Evolutionary conservation across 768 basidiomycete species (phyloP).

Genomic region (Pisolithus microcarpus): DNA sequence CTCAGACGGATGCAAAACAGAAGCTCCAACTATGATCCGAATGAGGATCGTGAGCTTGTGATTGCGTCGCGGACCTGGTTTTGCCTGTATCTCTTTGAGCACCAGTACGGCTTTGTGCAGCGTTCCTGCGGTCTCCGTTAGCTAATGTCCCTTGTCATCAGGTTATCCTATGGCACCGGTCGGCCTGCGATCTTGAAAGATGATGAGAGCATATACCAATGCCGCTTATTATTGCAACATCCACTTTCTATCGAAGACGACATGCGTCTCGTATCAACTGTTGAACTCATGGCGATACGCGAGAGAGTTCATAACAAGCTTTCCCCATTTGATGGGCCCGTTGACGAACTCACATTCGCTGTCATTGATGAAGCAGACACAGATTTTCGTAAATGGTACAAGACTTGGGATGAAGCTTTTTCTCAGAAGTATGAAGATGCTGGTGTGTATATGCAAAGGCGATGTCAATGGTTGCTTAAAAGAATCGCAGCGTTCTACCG

Average conservation of each 20-base stretch:
- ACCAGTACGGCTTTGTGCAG: constrained; percentile 56
- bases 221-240: constrained; percentile 73
- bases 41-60: constrained; percentile 71
- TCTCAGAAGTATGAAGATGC: constrained; percentile 80
- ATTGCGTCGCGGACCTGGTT: constrained; percentile 87
- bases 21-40: constrained; percentile 39
- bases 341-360: constrained; percentile 66
- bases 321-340: constrained; percentile 70
- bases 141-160: constrained; percentile 24
- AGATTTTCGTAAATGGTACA: constrained; percentile 79
- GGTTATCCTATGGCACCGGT: constrained; percentile 91
- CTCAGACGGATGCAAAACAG: constrained; percentile 68
- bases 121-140: background rate
- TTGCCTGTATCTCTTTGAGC: constrained; percentile 88
- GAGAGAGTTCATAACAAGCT: constrained; percentile 81
- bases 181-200: constrained; percentile 89
- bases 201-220: constrained; percentile 83
- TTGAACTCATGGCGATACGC: constrained; percentile 85
- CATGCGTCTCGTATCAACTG: constrained; percentile 90
- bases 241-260: constrained; percentile 89
- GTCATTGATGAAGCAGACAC: constrained; percentile 65
- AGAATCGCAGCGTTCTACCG: constrained; percentile 67
- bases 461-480: constrained; percentile 5
- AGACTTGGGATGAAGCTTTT: constrained; percentile 71
- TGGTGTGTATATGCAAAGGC: constrained; percentile 35